phyloP scores from a whole-genome alignment of 768 basidiomycete species.

The Termitomyces sp. region DNA sequence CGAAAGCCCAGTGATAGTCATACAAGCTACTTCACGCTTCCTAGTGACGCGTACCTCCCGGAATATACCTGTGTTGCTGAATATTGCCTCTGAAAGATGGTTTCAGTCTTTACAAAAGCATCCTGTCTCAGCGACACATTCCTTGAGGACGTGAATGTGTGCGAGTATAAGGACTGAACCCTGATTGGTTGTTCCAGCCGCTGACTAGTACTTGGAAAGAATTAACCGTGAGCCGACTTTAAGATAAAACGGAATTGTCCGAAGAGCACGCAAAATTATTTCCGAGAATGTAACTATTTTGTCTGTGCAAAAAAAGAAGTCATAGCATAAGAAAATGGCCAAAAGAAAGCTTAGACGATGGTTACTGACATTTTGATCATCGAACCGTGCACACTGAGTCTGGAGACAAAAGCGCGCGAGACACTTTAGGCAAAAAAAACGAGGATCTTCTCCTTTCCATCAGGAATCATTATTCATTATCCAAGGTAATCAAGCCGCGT shows the following conservation, averaged over 20 bases:
- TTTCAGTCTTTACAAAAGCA: not conserved
- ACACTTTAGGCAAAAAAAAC: not conserved
- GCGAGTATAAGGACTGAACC: not conserved
- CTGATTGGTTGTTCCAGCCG: not conserved
- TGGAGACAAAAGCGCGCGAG: too few species aligned
- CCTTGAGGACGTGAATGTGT: not conserved
- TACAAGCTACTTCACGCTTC: not conserved
- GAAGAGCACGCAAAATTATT: too few species aligned
- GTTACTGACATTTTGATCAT: not conserved
- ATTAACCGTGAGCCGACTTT: not conserved
- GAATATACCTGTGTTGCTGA: not conserved
- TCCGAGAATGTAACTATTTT: not conserved
- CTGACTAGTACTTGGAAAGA: too few species aligned
- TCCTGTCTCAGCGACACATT: not conserved
- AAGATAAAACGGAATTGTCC: not conserved
- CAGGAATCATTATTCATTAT: not conserved
- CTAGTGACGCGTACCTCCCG: not conserved
- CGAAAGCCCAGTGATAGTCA: not conserved
- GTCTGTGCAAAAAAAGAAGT: not conserved
- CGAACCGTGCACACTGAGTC: not conserved
- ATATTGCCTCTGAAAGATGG: not conserved
- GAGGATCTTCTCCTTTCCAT: not conserved
- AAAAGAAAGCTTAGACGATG: not conserved
- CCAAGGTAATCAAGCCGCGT: not conserved
- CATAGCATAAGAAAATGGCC: not conserved